Evolutionary conservation across 768 basidiomycete genomes (phyloP), one percentile per base, ranked within the genome.

Genomic region (Lyophyllum decastes): DNA sequence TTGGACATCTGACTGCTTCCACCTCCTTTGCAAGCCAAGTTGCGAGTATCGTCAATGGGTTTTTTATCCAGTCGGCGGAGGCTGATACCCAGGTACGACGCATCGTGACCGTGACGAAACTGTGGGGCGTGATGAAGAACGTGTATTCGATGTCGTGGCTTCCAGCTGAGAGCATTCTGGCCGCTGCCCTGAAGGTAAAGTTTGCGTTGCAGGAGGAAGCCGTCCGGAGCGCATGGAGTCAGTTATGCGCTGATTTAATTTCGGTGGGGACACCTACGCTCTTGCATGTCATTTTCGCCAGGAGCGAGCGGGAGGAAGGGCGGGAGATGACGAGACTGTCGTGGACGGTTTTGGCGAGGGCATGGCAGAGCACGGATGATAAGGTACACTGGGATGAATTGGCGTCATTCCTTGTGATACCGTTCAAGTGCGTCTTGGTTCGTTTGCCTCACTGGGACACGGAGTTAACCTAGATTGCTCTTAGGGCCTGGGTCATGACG

Each of bases 51-150:
- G 57, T 86, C 7, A 60, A 61, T 11, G 66, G 67, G 2, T 77
- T 84, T 60, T 61, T 81, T 22, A 57, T 59, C 6, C 61, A 65
- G 0, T 40, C 63, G 4, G 66, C 67, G 2, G 60, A 61, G 2
- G 43, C 54, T 4, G 60, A 65, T 3, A 64, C 54, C 3, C 81
- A 84, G 62, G 47, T 72, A 21, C 65, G 57, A 27, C 72, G 70
- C 45, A 70, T 88, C n/a, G 52, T 57, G 2, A 68, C 78, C 26
- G 69, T 82, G 11, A 65, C 67, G 45, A 76, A 75, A 49, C 68
- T 88, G 27, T 89, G 86, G 87, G 70, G 61, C 17, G 73, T 77
- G 12, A 74, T 82, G 68, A 79, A 74, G 69, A 78, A 79, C 35
- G 78, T 82, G 5, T 85, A 85, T 49, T 63, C 71, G 19, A 40